Evolutionary conservation across 2,329 filamentous ascomycete species (phyloP).

Genomic region (Intubia oerlemansii): DNA sequence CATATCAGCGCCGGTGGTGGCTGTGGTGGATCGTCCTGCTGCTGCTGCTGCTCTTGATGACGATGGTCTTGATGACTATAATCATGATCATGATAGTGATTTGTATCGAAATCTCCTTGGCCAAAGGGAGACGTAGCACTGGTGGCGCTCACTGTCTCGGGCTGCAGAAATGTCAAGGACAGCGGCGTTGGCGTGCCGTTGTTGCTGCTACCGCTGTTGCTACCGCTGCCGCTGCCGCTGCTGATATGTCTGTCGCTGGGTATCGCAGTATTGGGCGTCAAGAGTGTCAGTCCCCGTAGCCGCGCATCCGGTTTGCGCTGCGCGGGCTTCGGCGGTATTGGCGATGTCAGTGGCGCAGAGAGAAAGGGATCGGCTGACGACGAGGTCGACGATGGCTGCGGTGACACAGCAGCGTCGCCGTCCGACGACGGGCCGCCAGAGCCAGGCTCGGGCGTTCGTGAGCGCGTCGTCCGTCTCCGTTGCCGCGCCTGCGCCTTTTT

Average conservation of each 20-base stretch:
- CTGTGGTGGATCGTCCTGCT: too few relatives aligned
- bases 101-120: too few relatives aligned
- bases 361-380: slow-evolving; percentile 1
- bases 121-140: too few relatives aligned
- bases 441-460: slow-evolving; percentile 7
- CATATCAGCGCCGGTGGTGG: slow-evolving; percentile 2
- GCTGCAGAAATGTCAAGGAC: too few relatives aligned
- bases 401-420: slow-evolving; percentile 5
- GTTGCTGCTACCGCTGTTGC: too few relatives aligned
- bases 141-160: too few relatives aligned
- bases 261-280: too few relatives aligned
- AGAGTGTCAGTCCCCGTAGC: neutral
- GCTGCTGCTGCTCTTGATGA: neutral
- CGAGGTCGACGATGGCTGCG: slow-evolving; percentile 1
- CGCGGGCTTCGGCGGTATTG: neutral
- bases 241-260: too few relatives aligned
- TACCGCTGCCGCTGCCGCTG: too few relatives aligned
- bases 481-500: slow-evolving; percentile 23
- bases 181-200: too few relatives aligned
- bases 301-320: neutral
- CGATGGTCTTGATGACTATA: too few relatives aligned
- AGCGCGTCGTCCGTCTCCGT: slow-evolving; percentile 9
- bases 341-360: neutral
- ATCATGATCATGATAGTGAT: too few relatives aligned
- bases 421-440: slow-evolving; percentile 8